phyloP scores from a whole-genome alignment of 441 rosid genomes.

The Lepidium campestre region DNA sequence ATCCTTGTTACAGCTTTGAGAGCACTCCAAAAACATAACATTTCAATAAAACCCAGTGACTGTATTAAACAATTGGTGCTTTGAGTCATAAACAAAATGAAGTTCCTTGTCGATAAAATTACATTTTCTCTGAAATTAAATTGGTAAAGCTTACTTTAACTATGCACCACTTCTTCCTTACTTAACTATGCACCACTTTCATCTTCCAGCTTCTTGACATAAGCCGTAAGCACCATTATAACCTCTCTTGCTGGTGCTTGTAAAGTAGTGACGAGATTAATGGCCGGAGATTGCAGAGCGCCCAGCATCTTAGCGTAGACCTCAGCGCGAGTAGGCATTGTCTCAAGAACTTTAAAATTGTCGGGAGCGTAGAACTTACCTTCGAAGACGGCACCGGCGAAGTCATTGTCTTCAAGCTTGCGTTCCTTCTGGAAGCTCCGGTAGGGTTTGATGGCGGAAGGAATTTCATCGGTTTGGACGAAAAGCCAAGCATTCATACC shows the following conservation, averaged over 20 bases:
- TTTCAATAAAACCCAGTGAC: conserved; percentile 10
- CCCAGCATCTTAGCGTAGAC: conserved; percentile 78
- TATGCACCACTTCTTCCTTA: conserved; percentile 31
- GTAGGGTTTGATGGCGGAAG: conserved; percentile 77
- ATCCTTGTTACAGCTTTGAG: not conserved
- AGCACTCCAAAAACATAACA: not conserved
- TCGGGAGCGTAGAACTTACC: conserved; percentile 81
- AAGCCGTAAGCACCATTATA: conserved; percentile 76
- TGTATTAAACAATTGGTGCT: conserved; percentile 5
- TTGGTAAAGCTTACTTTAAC: conserved; percentile 29
- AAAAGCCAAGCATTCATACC: conserved; percentile 97
- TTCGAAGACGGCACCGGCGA: conserved; percentile 82
- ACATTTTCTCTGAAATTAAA: conserved; percentile 17
- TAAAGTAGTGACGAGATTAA: conserved; percentile 64
- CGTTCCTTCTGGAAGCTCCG: conserved; percentile 71
- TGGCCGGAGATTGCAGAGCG: conserved; percentile 63
- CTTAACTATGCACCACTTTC: conserved; percentile 37
- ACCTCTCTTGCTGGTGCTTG: conserved; percentile 89
- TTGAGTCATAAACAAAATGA: not conserved
- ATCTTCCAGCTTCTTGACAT: conserved; percentile 82
- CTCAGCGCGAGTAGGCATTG: conserved; percentile 83
- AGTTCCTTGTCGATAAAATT: conserved; percentile 2
- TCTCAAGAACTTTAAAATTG: conserved; percentile 64
- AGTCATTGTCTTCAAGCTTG: conserved; percentile 71
- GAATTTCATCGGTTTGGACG: conserved; percentile 85